Percentiles rank a stretch among this genome's conserved stretches.
phyloP scores from a whole-genome alignment of 163 green algal genomes.

The Prototheca cutis region DNA sequence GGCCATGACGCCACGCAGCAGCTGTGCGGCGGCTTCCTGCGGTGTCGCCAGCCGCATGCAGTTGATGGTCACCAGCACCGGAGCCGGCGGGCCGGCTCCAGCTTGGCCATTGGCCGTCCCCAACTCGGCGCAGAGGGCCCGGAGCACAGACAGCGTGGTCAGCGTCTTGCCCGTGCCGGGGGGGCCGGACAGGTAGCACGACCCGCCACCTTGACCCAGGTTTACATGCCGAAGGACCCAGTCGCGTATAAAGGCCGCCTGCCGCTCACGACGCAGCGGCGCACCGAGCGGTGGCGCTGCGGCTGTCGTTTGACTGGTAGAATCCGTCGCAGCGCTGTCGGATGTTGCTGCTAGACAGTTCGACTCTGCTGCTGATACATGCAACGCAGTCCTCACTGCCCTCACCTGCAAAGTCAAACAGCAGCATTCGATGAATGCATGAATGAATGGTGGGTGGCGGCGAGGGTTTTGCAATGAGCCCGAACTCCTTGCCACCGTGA shows the following conservation, averaged over 20 bases:
- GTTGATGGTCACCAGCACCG: slow-evolving; percentile 47
- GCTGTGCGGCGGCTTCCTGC: slow-evolving; percentile 1
- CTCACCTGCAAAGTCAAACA: neutral
- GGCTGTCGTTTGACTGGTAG: too few species aligned
- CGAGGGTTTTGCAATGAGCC: neutral
- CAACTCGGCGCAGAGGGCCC: slow-evolving; percentile 6
- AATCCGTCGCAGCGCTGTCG: too few species aligned
- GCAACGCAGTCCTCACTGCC: slow-evolving; percentile 8
- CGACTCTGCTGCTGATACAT: slow-evolving; percentile 6
- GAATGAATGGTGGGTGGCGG: too few species aligned
- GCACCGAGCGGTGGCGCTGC: too few species aligned
- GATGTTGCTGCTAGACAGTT: neutral
- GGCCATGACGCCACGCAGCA: slow-evolving; percentile 8
- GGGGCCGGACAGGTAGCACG: slow-evolving; percentile 33
- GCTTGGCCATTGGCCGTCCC: neutral
- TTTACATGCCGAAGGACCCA: slow-evolving; percentile 12
- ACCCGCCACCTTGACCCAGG: slow-evolving; percentile 7
- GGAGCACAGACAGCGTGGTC: slow-evolving; percentile 27
- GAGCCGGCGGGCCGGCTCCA: neutral
- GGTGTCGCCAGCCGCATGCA: slow-evolving; percentile 43
- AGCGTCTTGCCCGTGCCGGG: slow-evolving; percentile 48
- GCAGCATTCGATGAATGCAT: too few species aligned
- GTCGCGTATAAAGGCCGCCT: slow-evolving; percentile 13
- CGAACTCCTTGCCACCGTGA: neutral
- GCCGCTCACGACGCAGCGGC: slow-evolving; percentile 29